A percentile compares a stretch with the other conserved stretches of the same genome.
phyloP scores from a whole-genome alignment of 1,139 yeast species.

The Saccharomyces hybrid region DNA sequence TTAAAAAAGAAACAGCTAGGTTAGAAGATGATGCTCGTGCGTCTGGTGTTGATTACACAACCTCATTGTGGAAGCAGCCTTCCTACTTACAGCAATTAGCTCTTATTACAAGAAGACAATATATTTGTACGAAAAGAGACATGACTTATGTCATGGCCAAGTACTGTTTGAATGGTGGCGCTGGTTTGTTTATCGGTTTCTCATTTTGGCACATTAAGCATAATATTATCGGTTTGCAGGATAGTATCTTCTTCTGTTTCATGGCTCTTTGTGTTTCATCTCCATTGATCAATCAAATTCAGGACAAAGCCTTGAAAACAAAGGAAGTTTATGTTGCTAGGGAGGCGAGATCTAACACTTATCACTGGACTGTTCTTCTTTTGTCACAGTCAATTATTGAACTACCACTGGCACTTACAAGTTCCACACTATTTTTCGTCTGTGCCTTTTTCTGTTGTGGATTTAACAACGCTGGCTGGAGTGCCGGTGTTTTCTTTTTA shows the following conservation, averaged over 20 bases:
- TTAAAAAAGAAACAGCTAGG: conserved; percentile 22
- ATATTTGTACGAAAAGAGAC: conserved; percentile 36
- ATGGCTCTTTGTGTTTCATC: conserved; percentile 44
- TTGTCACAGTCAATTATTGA: conserved; percentile 45
- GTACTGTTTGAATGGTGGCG: conserved; percentile 33
- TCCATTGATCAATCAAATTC: conserved; percentile 51
- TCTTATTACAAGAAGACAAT: conserved; percentile 34
- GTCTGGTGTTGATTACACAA: conserved; percentile 27
- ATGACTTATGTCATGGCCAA: conserved; percentile 39
- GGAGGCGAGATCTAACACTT: conserved; percentile 54
- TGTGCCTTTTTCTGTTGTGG: conserved; percentile 50
- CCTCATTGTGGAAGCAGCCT: conserved; percentile 32
- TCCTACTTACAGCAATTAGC: conserved; percentile 25
- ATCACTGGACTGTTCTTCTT: conserved; percentile 53
- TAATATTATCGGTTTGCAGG: conserved; percentile 44
- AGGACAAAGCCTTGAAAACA: conserved; percentile 45
- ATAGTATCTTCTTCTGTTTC: conserved; percentile 46
- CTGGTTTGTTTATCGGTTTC: conserved; percentile 51
- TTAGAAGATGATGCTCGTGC: conserved; percentile 20
- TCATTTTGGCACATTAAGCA: conserved; percentile 48
- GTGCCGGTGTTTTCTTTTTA: conserved; percentile 47
- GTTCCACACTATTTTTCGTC: conserved; percentile 43
- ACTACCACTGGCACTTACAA: conserved; percentile 42
- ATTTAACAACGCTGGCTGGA: conserved; percentile 38
- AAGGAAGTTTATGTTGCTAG: conserved; percentile 52